These are phyloP conservation scores for Pelargonium myrrhifolium DNA, from an alignment of 441 rosid genomes.

Conservation along the genomic window DNA sequence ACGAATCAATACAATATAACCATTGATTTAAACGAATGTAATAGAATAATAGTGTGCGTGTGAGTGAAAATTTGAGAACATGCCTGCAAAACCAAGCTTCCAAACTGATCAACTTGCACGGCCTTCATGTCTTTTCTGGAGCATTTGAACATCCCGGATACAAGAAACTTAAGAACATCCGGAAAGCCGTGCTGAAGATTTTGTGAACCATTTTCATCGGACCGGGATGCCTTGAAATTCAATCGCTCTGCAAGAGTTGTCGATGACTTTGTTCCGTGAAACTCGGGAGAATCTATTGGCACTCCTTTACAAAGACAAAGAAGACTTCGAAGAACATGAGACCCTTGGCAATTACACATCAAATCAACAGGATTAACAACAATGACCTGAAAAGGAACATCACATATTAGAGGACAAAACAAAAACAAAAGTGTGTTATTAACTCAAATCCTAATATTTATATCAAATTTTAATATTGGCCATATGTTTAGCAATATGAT, in stretches of 20 bases:
- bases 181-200: slow-evolving; percentile 55
- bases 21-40: slow-evolving; percentile 5
- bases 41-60: background rate
- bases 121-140: slow-evolving; percentile 37
- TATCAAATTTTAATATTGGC: background rate
- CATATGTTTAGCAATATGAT: background rate
- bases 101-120: slow-evolving; percentile 56
- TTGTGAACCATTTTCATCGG: slow-evolving; percentile 24
- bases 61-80: slow-evolving; percentile 16
- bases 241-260: slow-evolving; percentile 54
- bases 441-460: no score
- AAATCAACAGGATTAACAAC: slow-evolving; percentile 48
- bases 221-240: slow-evolving; percentile 42
- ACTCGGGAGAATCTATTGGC: slow-evolving; percentile 61
- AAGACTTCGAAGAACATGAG: slow-evolving; percentile 85
- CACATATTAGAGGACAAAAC: slow-evolving; percentile 8
- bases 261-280: slow-evolving; percentile 63
- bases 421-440: background rate
- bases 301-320: slow-evolving; percentile 65
- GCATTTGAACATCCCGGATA: slow-evolving; percentile 53
- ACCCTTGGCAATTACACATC: slow-evolving; percentile 75
- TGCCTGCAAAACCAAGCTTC: slow-evolving; percentile 91
- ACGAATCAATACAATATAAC: background rate
- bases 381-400: slow-evolving; percentile 45
- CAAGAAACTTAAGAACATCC: slow-evolving; percentile 45